Evolutionary conservation across 2,329 filamentous ascomycete genomes (phyloP).

Genomic region (Ophiocordyceps australis): DNA sequence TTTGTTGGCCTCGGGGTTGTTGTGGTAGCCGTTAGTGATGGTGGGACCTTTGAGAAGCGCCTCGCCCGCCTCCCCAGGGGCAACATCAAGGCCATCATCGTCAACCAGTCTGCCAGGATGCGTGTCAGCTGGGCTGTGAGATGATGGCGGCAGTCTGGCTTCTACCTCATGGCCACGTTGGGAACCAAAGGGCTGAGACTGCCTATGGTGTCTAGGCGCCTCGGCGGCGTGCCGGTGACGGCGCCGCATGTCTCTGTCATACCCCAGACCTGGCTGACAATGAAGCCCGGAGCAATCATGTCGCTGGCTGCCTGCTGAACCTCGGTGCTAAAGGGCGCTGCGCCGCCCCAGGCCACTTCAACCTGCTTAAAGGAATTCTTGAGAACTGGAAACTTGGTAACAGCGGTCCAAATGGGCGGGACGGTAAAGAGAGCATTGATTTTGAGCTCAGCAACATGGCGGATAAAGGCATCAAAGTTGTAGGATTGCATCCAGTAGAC

Average conservation of each 20-base stretch:
- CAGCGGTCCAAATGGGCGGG: conserved; percentile 39
- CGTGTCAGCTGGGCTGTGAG: neutral
- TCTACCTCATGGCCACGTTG: conserved; percentile 10
- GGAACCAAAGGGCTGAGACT: conserved; percentile 19
- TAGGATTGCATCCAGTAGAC: conserved; percentile 48
- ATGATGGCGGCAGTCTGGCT: neutral
- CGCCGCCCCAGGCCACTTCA: conserved; percentile 28
- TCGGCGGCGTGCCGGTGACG: conserved; percentile 24
- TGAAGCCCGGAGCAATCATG: conserved; percentile 23
- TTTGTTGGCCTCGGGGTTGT: conserved; percentile 46
- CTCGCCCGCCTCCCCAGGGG: conserved; percentile 31
- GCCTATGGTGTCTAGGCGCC: conserved; percentile 22
- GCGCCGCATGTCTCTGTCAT: conserved; percentile 34
- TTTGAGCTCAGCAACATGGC: conserved; percentile 26
- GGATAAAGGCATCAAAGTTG: conserved; percentile 34
- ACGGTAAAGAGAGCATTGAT: conserved; percentile 40
- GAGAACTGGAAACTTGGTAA: conserved; percentile 36
- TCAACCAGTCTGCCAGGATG: conserved; percentile 19
- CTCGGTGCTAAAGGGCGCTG: conserved; percentile 36
- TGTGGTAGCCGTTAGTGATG: conserved; percentile 53
- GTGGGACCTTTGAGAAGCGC: conserved; percentile 54
- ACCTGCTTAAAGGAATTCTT: conserved; percentile 35
- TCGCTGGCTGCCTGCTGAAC: conserved; percentile 29
- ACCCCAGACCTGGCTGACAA: conserved; percentile 36
- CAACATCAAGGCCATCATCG: conserved; percentile 19